Evolutionary conservation across 2,329 filamentous ascomycete species (phyloP).

Genomic region (Ascochyta rabiei): DNA sequence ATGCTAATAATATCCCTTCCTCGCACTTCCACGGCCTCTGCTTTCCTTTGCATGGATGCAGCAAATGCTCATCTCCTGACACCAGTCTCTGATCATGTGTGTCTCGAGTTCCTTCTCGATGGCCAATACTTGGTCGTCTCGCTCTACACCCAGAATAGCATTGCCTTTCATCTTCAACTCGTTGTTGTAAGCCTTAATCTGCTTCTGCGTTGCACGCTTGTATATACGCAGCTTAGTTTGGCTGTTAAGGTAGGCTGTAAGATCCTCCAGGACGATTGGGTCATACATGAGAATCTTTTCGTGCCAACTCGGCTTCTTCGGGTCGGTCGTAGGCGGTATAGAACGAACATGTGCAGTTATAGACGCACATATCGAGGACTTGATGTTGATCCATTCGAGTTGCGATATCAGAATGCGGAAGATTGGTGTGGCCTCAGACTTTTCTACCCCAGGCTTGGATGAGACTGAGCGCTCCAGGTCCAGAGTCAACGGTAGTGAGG

Average conservation of each 20-base stretch:
- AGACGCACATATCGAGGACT: constrained; percentile 50
- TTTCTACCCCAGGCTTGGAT: neutral
- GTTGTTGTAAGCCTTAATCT: constrained; percentile 39
- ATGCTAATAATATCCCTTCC: constrained; percentile 30
- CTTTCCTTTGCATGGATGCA: constrained; percentile 71
- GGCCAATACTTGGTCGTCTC: constrained; percentile 26
- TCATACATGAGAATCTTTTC: constrained; percentile 96
- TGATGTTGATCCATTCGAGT: constrained; percentile 42
- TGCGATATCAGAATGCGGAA: constrained; percentile 22
- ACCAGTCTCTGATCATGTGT: constrained; percentile 83
- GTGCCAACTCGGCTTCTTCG: constrained; percentile 70
- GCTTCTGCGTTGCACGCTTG: constrained; percentile 37
- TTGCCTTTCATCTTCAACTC: constrained; percentile 21
- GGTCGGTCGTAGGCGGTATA: constrained; percentile 49
- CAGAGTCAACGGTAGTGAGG: constrained; percentile 24
- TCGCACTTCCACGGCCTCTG: constrained; percentile 31
- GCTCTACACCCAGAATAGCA: constrained; percentile 16
- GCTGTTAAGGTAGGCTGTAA: constrained; percentile 79
- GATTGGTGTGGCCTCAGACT: constrained; percentile 8
- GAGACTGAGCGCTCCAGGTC: neutral
- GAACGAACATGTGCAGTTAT: constrained; percentile 58
- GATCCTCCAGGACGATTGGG: constrained; percentile 84
- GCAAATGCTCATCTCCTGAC: constrained; percentile 83
- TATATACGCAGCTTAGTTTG: constrained; percentile 32
- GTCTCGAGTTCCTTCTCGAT: constrained; percentile 38